Evolutionary conservation across 2,329 filamentous ascomycete species (phyloP), one percentile per base, ranked within the genome.

Genomic region (Podosphaera xanthii): DNA sequence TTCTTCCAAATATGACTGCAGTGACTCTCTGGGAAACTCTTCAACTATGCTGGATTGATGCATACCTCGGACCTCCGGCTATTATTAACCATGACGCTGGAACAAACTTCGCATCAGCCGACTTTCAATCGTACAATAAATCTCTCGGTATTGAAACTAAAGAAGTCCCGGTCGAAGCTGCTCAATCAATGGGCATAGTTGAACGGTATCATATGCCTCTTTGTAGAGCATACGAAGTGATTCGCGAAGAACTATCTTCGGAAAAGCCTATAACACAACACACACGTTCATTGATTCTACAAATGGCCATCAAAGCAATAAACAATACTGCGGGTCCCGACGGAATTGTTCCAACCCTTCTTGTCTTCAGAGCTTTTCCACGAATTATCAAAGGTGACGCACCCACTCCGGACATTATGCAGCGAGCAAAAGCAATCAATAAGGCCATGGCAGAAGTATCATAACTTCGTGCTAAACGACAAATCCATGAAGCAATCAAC

Each of bases 371-470:
- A 8, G 54, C 54, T 9, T 57, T 44, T 46, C 58, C 58, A 3
- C 9, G 48, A 4, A 59, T 59, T 4, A 14, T 30, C 2, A 42
- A 40, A 52, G 22, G 22, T 12, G 48, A 52, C 8, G 5, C 40
- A 49, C 49, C 33, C 8, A 30, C 40, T 8, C 38, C 50, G n/a
- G 40, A 44, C 1, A 49, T 58, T 35, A 42, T 8, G 6, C 52
- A 59, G 35, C 5, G 59, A 31, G 52, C 60, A 42, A 48, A 34
- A 8, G 52, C 60, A 8, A 36, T 60, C 9, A 58, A 59, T 33
- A 62, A 61, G 31, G 59, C 58, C 12, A 61, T 60, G 52, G 54
- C 46, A 9, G 59, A 62, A 50, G 38, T 62, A n/a, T n/a, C 48
- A 6, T 61, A 60, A 31, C 31, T 60, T 10, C 57, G 40, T 9